Evolutionary conservation across 805 yeast species (phyloP).

Genomic region (Cyberlindnera maclurae): DNA sequence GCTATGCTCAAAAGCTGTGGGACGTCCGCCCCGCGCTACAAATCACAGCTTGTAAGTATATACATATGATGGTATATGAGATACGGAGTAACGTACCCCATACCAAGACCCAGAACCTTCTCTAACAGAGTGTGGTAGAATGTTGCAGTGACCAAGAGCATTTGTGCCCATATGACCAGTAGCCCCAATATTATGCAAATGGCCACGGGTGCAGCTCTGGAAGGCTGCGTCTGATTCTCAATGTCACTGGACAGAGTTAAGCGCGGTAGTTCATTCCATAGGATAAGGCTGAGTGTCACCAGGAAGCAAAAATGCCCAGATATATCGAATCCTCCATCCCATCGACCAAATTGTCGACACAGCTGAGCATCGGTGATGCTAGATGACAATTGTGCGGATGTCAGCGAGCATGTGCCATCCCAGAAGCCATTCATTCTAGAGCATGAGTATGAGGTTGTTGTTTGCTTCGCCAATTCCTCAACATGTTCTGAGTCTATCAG

Average conservation of each 20-base stretch:
- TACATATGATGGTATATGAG: slow-evolving; percentile 29
- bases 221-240: slow-evolving; percentile 3
- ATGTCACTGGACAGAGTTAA: slow-evolving; percentile 1
- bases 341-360: slow-evolving; percentile 29
- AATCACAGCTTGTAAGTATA: no score
- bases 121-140: slow-evolving; percentile 79
- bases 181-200: slow-evolving; percentile 14
- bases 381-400: slow-evolving; percentile 8
- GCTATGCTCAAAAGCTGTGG: no score
- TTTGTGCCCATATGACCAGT: slow-evolving; percentile 44
- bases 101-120: slow-evolving; percentile 59
- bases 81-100: slow-evolving; percentile 50
- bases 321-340: slow-evolving; percentile 46
- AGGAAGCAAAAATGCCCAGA: slow-evolving; percentile 48
- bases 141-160: slow-evolving; percentile 63
- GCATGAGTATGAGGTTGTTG: slow-evolving; percentile 6
- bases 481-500: neutral
- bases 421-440: slow-evolving; percentile 16
- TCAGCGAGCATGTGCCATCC: slow-evolving; percentile 13
- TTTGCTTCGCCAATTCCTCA: neutral
- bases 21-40: no score
- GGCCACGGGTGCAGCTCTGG: neutral
- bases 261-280: slow-evolving; percentile 30
- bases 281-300: slow-evolving; percentile 34
- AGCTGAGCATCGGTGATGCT: slow-evolving; percentile 25